Base-by-base conservation (phyloP, 2,329 filamentous ascomycete genomes). In the Fusarium equiseti region DNA sequence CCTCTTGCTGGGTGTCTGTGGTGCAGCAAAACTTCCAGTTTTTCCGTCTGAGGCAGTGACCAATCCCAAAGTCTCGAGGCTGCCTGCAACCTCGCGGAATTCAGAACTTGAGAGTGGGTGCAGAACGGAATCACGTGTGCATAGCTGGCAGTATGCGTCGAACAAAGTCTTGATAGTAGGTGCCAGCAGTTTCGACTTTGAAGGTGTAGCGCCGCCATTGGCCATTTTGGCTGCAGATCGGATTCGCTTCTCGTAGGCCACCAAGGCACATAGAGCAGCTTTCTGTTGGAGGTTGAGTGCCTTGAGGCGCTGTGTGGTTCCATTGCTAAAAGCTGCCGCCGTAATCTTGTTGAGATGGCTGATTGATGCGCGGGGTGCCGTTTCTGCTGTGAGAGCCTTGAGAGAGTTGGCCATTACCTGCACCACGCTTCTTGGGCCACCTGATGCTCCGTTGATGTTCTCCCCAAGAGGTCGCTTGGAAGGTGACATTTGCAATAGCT, bases 281-380 rank as follows among this genome's bases (percentile, higher is more conserved):
- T 97, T 98, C 80, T 99, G 96, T 78, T 99, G 97, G 4, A 99
- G 86, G 78, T 98, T 99, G 60, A 99, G 88, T 7, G 91, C 90
- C 79, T 92, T 91, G 16, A 99, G 88, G 62, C 96, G 89, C 74
- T 98, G 94, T 15, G 87, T 89, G 2, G 94, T 92, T 38, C 95
- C 95, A 74, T 98, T 95, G 78, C 92, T 93, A 80, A 99, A 98
- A 2, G 94, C 92, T 6, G 93, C 90, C 0, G 95, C 90, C 0
- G 96, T 97, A 66, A 98, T 91, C 75, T 93, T 94, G 77, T 96
- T 97, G 75, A 99, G 89, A 78, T 99, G 96, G 1, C 90, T 90
- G 72, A 99, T 97, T 29, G 90, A 94, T 32, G 94, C 96, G 64
- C 95, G 91, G 5, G 96, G 96, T 4, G 96, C 96, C 4, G 88